Conservation (phyloP, 805 yeast species). For the Metschnikowia proteae region DNA sequence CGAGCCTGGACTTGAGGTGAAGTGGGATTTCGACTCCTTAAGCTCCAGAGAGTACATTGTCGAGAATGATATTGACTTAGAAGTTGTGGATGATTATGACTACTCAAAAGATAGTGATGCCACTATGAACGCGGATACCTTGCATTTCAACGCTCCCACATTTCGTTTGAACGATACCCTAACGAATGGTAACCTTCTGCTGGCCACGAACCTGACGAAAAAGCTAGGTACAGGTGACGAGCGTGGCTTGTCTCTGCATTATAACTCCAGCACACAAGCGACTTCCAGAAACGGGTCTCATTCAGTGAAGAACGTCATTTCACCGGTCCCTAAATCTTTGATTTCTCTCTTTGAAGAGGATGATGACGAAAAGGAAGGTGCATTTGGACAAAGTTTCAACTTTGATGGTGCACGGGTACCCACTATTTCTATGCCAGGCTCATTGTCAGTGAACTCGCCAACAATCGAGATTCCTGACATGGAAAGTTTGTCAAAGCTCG, state of each 20-base stretch:
- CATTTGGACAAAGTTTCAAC: conserved; percentile 1
- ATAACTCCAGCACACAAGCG: conserved; percentile 5
- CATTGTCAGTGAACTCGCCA: conserved; percentile 42
- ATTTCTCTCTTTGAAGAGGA: conserved; percentile 17
- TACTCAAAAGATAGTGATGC: conserved; percentile 23
- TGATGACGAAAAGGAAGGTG: conserved; percentile 4
- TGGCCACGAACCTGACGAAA: conserved; percentile 11
- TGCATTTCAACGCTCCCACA: conserved; percentile 5
- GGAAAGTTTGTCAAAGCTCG: conserved; percentile 37
- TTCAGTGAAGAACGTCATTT: conserved; percentile 2
- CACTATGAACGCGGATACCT: conserved; percentile 26
- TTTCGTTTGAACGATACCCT: conserved; percentile 23
- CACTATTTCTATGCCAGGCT: conserved; percentile 7
- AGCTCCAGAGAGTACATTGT: conserved; percentile 69
- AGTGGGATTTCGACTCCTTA: conserved; percentile 89
- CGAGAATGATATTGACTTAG: conserved; percentile 54
- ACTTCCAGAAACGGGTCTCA: conserved; percentile 1
- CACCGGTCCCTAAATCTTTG: conserved; percentile 15
- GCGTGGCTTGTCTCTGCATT: conserved; percentile 1
- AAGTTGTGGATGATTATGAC: conserved; percentile 26
- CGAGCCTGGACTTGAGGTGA: conserved; percentile 40
- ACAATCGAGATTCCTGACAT: conserved; percentile 69
- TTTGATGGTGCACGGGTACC: conserved; percentile 14
- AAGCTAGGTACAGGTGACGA: conserved; percentile 2
- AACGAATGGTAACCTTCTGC: conserved; percentile 19